Conservation (phyloP, 106 monocot genomes). For the Acorus calamus region DNA sequence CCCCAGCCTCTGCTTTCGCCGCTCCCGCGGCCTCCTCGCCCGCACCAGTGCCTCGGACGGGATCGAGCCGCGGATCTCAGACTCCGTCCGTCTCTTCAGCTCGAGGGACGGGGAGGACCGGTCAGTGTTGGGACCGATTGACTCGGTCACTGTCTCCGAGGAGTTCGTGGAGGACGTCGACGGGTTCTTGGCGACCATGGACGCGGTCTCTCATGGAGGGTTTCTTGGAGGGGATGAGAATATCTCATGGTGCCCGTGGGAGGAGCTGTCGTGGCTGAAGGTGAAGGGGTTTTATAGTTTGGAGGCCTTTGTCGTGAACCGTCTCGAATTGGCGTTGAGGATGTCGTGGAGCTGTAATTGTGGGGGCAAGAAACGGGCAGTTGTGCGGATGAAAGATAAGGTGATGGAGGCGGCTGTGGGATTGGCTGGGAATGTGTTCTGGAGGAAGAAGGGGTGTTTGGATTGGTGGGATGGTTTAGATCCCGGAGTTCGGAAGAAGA, state of each 20-base stretch:
- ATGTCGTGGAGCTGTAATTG: slow-evolving; percentile 35
- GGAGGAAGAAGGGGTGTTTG: slow-evolving; percentile 86
- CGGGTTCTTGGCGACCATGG: slow-evolving; percentile 71
- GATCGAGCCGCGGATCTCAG: slow-evolving; percentile 11
- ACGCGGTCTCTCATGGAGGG: slow-evolving; percentile 44
- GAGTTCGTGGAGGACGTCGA: slow-evolving; percentile 47
- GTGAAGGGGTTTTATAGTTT: slow-evolving; percentile 77
- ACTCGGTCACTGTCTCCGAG: slow-evolving; percentile 50
- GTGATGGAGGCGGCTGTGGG: slow-evolving; percentile 1
- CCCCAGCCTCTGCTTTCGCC: slow-evolving; percentile 51
- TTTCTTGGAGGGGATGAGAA: slow-evolving; percentile 47
- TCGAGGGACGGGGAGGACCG: slow-evolving; percentile 19
- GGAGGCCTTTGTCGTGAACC: slow-evolving; percentile 64
- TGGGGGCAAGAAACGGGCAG: slow-evolving; percentile 47
- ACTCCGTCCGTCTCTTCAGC: slow-evolving; percentile 42
- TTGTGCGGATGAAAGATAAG: slow-evolving; percentile 24
- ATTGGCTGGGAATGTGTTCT: slow-evolving; percentile 52
- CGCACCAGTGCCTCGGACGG: slow-evolving; percentile 13
- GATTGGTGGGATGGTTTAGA: slow-evolving; percentile 82
- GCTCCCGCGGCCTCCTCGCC: slow-evolving; percentile 40
- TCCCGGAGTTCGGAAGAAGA: slow-evolving; percentile 26
- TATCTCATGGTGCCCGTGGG: slow-evolving; percentile 21
- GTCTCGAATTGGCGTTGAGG: slow-evolving; percentile 65
- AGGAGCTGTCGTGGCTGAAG: slow-evolving; percentile 63
- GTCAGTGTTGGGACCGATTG: slow-evolving; percentile 11